Conservation (phyloP, 495 filamentous ascomycete genomes). For the Neurospora sp. region DNA sequence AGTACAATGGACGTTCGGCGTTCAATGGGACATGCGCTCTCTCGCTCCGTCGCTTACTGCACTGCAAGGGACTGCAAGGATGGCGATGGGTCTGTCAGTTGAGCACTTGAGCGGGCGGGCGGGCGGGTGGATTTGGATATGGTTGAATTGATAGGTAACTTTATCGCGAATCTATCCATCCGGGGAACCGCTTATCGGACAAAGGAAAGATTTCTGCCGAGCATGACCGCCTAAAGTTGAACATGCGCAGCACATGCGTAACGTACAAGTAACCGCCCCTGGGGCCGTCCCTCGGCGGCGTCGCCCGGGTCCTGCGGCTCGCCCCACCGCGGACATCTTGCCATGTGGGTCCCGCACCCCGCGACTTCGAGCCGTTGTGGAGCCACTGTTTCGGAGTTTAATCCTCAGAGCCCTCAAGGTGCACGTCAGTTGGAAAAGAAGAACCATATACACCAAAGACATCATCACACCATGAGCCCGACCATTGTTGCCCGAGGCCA, state of each 20-base stretch:
- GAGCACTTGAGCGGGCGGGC: background rate
- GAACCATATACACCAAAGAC: background rate
- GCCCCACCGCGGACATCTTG: background rate
- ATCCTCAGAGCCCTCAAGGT: background rate
- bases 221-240: constrained; percentile 10
- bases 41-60: background rate
- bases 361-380: background rate
- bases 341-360: background rate
- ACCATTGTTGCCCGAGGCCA: background rate
- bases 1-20: background rate
- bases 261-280: background rate
- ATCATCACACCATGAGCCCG: background rate
- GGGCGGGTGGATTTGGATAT: background rate
- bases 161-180: background rate
- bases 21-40: background rate
- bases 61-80: background rate
- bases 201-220: constrained; percentile 20
- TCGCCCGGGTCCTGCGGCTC: background rate
- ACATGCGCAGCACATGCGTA: background rate
- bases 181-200: constrained; percentile 6
- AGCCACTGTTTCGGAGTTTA: background rate
- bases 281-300: background rate
- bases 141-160: background rate
- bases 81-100: background rate
- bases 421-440: background rate